Conservation (phyloP, 495 filamentous ascomycete genomes). For the Letharia columbiana region DNA sequence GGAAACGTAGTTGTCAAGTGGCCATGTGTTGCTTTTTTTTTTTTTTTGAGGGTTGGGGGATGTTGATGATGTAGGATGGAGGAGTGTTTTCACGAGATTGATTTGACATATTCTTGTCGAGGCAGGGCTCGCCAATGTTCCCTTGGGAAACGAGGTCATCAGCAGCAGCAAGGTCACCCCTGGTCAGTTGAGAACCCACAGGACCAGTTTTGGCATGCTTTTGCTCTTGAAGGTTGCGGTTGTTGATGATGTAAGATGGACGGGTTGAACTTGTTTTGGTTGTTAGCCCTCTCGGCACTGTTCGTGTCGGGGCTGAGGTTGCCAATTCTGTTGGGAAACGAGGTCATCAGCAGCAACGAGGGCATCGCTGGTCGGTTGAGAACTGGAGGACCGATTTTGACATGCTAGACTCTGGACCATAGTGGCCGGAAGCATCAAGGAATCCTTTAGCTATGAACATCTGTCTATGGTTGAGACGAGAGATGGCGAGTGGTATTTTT, state of each 20-base stretch:
- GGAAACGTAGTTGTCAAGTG: not conserved
- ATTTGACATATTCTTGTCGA: not conserved
- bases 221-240: no score
- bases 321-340: no score
- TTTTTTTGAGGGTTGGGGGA: not conserved
- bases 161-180: not conserved
- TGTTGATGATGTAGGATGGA: not conserved
- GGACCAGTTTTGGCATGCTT: no score
- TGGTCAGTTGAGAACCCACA: not conserved
- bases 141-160: slow-evolving; percentile 4
- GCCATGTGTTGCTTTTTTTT: not conserved
- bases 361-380: no score
- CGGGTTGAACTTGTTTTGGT: no score
- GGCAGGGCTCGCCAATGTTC: not conserved
- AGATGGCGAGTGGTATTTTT: no score
- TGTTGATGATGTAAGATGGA: no score
- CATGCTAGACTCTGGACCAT: not conserved
- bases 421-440: not conserved
- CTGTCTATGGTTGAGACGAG: not conserved
- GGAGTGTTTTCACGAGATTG: no score
- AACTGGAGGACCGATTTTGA: not conserved
- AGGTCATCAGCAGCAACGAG: no score
- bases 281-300: no score
- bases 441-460: not conserved
- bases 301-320: no score